phyloP scores from a whole-genome alignment of 495 filamentous ascomycete species.

The Paragyromitra xinjiangensis region DNA sequence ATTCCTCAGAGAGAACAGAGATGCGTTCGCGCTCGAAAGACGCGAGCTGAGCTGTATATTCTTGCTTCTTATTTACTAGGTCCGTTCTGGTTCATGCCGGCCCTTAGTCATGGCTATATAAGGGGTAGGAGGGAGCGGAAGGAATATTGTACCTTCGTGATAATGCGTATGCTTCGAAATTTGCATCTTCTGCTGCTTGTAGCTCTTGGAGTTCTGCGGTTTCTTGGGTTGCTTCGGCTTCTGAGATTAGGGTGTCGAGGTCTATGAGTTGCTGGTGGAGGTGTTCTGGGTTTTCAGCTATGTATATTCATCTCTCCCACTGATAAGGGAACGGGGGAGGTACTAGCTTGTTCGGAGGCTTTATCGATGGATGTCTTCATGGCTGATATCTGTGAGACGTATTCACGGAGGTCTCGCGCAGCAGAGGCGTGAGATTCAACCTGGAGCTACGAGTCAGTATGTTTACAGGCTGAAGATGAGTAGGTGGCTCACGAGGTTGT shows the following conservation, averaged over 20 bases:
- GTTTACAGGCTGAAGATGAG: conserved; percentile 46
- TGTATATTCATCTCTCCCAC: not conserved
- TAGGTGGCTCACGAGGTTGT: conserved; percentile 33
- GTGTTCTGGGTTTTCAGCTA: not conserved
- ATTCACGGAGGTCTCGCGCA: conserved; percentile 33
- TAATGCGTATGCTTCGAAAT: conserved; percentile 39
- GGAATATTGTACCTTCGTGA: conserved; percentile 4
- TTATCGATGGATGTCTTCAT: conserved; percentile 13
- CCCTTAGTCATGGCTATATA: not conserved
- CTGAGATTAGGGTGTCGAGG: conserved; percentile 31
- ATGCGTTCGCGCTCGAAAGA: conserved; percentile 51
- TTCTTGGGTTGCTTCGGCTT: not conserved
- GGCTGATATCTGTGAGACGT: conserved; percentile 30
- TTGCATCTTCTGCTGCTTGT: conserved; percentile 26
- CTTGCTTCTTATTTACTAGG: conserved; percentile 22
- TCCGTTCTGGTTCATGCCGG: not conserved
- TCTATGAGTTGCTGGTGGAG: conserved; percentile 45
- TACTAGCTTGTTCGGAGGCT: conserved; percentile 33
- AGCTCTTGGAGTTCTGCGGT: conserved; percentile 26
- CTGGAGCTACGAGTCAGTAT: conserved; percentile 1
- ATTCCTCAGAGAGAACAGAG: conserved; percentile 13
- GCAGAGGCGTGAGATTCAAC: conserved; percentile 36
- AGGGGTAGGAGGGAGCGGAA: too few relatives aligned
- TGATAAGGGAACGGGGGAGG: not conserved
- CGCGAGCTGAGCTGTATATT: conserved; percentile 33